Conservation (phyloP, 768 basidiomycete species). For the Termitomyces sp. region DNA sequence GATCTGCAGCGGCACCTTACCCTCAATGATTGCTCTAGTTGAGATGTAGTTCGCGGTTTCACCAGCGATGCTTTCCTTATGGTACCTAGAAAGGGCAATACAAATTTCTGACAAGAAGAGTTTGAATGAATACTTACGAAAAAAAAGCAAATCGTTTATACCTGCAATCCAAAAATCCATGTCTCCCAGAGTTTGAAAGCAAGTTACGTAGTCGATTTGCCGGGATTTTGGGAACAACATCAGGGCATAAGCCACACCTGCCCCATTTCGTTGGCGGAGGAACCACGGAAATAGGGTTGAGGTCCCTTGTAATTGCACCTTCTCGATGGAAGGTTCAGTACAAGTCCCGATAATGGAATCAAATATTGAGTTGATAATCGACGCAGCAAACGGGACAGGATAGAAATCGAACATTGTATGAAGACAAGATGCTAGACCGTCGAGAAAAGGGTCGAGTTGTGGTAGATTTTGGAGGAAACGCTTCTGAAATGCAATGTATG, state of each 20-base stretch:
- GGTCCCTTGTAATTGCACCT: neutral
- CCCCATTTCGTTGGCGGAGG: slow-evolving; percentile 13
- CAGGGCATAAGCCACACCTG: slow-evolving; percentile 2
- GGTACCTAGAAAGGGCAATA: slow-evolving; percentile 8
- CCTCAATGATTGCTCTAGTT: slow-evolving; percentile 8
- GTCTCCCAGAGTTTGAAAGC: slow-evolving; percentile 13
- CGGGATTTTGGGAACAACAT: slow-evolving; percentile 12
- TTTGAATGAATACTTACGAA: slow-evolving; percentile 12
- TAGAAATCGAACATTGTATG: slow-evolving; percentile 9
- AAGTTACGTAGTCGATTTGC: neutral
- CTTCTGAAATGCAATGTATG: slow-evolving; percentile 10
- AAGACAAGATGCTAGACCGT: slow-evolving; percentile 8
- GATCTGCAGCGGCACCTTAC: slow-evolving; percentile 3
- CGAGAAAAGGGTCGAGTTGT: slow-evolving; percentile 15
- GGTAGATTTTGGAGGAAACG: slow-evolving; percentile 8
- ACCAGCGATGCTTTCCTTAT: slow-evolving; percentile 9
- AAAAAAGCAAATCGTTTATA: slow-evolving; percentile 15
- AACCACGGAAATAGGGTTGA: slow-evolving; percentile 12
- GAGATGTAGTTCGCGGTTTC: slow-evolving; percentile 8
- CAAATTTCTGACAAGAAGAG: neutral
- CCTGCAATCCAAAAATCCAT: slow-evolving; percentile 15
- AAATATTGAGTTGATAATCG: slow-evolving; percentile 12
- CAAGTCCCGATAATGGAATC: slow-evolving; percentile 13
- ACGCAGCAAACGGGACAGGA: slow-evolving; percentile 11
- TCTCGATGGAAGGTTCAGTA: neutral